Conservation (phyloP, 139 green algal genomes). For the Marvania coccoides region DNA sequence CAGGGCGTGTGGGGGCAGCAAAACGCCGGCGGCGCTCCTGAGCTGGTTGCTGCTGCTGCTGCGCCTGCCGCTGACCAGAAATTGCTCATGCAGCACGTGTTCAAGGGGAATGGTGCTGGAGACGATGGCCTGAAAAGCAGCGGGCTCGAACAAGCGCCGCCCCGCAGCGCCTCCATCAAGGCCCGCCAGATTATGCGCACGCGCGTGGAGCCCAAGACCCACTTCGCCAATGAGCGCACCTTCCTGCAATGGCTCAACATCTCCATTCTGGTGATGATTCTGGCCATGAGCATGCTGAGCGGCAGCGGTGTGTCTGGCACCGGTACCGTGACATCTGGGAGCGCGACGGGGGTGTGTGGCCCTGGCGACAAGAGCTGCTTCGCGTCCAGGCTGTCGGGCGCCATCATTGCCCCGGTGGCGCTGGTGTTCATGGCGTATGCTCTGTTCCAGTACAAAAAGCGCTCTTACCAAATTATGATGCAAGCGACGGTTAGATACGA, state of each 20-base stretch:
- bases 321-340: too few relatives aligned
- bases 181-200: conserved; percentile 45
- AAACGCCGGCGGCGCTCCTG: too few relatives aligned
- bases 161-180: not conserved
- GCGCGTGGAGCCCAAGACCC: conserved; percentile 83
- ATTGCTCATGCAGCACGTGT: too few relatives aligned
- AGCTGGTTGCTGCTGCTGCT: too few relatives aligned
- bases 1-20: too few relatives aligned
- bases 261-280: conserved; percentile 64
- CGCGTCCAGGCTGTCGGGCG: conserved; percentile 51
- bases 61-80: too few relatives aligned
- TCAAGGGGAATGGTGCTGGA: too few relatives aligned
- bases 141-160: too few relatives aligned
- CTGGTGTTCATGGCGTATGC: conserved; percentile 72
- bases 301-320: not conserved
- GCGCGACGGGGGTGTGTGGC: not conserved
- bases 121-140: too few relatives aligned
- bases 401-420: conserved; percentile 60
- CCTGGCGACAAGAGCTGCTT: not conserved
- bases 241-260: conserved; percentile 85
- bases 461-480: conserved; percentile 45
- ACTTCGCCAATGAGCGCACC: conserved; percentile 85
- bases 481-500: conserved; percentile 60
- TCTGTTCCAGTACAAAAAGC: conserved; percentile 60
- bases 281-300: conserved; percentile 38